Evolutionary conservation across 1,284 basidiomycete genomes (phyloP).

Genomic region (Flammula alnicola): DNA sequence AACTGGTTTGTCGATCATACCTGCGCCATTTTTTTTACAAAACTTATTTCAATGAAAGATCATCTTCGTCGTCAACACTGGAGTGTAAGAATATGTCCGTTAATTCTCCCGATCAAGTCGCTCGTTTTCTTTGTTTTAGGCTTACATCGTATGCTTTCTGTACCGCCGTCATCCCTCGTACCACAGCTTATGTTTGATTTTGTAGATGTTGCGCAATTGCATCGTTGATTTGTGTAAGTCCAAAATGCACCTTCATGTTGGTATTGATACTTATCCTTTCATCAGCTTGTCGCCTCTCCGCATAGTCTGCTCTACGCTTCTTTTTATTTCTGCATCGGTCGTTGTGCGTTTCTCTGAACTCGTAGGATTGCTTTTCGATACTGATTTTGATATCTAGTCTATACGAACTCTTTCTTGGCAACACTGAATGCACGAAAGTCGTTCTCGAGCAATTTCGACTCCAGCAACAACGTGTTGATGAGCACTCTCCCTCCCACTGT

Average conservation of each 20-base stretch:
- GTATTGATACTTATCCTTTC: not conserved
- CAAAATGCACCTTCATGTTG: not conserved
- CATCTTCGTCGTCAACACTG: constrained; percentile 57
- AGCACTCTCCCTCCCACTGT: constrained; percentile 44
- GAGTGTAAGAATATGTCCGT: constrained; percentile 31
- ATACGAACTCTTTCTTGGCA: constrained; percentile 56
- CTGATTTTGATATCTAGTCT: constrained; percentile 38
- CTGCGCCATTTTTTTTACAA: not conserved
- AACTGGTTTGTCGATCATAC: constrained; percentile 37
- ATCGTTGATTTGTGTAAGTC: constrained; percentile 52
- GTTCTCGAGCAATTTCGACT: constrained; percentile 39
- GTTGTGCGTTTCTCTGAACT: constrained; percentile 38
- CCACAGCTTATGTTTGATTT: constrained; percentile 26
- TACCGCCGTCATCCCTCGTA: not conserved
- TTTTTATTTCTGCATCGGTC: constrained; percentile 61
- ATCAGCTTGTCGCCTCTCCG: constrained; percentile 49
- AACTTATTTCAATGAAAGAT: constrained; percentile 36
- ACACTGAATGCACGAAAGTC: constrained; percentile 54
- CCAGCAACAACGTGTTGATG: constrained; percentile 37
- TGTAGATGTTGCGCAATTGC: constrained; percentile 55
- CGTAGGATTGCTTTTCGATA: not conserved
- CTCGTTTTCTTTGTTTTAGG: constrained; percentile 13
- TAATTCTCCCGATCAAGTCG: not conserved
- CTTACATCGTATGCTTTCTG: constrained; percentile 27
- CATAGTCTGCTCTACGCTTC: constrained; percentile 55